Conservation (phyloP, 192 early-diverging fungal genomes). For the Backusella sp. region DNA sequence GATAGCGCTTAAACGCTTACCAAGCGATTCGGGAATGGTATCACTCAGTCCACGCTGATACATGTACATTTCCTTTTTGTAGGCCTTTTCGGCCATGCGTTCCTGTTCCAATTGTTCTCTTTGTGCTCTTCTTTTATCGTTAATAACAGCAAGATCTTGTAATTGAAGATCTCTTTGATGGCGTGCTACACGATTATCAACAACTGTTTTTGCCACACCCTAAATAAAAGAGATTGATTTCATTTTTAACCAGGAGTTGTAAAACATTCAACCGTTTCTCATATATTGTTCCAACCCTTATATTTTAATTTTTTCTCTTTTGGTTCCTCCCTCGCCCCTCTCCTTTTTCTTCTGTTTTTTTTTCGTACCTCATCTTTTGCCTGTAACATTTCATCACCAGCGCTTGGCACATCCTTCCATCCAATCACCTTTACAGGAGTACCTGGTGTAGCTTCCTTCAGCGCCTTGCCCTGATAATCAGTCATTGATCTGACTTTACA, state of each 20-base stretch:
- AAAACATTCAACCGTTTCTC: neutral
- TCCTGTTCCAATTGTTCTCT: conserved; percentile 52
- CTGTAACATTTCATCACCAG: conserved; percentile 87
- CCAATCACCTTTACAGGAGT: conserved; percentile 85
- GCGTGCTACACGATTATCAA: conserved; percentile 63
- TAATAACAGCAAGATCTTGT: conserved; percentile 71
- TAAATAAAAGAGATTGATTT: conserved; percentile 27
- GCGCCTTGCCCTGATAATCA: conserved; percentile 70
- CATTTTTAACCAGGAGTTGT: neutral
- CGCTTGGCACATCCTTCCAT: conserved; percentile 90
- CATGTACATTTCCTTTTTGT: conserved; percentile 61
- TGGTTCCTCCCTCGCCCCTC: conserved; percentile 42
- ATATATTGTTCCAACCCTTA: neutral
- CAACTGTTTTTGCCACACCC: conserved; percentile 73
- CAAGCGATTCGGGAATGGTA: conserved; percentile 47
- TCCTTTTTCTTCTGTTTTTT: neutral
- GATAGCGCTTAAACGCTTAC: conserved; percentile 29
- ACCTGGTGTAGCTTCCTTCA: conserved; percentile 81
- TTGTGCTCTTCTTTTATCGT: conserved; percentile 62
- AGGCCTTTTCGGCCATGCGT: conserved; percentile 48
- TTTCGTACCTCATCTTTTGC: conserved; percentile 60
- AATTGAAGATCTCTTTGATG: conserved; percentile 60
- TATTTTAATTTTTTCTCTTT: neutral
- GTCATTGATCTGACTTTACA: conserved; percentile 85
- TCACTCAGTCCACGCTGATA: conserved; percentile 63